Conservation (phyloP, 371 early-diverging fungal species). For the Mortierella sp. region DNA sequence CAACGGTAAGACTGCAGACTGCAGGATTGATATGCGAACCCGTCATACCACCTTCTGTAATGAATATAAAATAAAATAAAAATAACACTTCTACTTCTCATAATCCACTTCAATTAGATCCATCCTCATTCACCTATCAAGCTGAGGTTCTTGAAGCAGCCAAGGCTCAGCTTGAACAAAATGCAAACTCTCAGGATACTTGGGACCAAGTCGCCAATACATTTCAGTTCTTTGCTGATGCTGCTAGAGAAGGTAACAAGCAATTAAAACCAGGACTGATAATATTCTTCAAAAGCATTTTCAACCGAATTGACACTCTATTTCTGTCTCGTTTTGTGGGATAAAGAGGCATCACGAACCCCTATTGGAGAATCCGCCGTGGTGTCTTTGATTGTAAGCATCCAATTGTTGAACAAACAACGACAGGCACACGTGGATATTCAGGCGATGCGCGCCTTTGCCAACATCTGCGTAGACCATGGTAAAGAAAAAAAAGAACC, state of each 20-base stretch:
- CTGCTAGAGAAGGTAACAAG: slow-evolving; percentile 50
- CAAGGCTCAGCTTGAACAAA: slow-evolving; percentile 12
- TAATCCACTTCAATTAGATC: slow-evolving; percentile 11
- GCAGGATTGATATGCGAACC: not conserved
- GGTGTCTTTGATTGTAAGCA: slow-evolving; percentile 54
- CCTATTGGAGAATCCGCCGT: slow-evolving; percentile 63
- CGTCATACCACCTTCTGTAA: not conserved
- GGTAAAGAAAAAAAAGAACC: slow-evolving; percentile 61
- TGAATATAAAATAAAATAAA: not conserved
- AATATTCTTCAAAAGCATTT: no score
- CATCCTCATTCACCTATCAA: slow-evolving; percentile 18
- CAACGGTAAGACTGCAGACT: slow-evolving; percentile 6
- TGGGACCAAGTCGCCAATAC: slow-evolving; percentile 45
- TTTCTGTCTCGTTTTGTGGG: not conserved
- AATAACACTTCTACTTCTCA: not conserved
- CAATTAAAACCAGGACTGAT: not conserved
- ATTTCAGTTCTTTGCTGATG: slow-evolving; percentile 52
- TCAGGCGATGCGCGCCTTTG: slow-evolving; percentile 78
- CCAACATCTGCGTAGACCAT: slow-evolving; percentile 85
- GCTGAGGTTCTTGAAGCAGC: slow-evolving; percentile 29
- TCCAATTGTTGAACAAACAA: slow-evolving; percentile 53
- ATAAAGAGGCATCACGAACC: slow-evolving; percentile 60
- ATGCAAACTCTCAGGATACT: slow-evolving; percentile 5
- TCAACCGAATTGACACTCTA: not conserved
- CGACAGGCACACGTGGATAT: slow-evolving; percentile 59